These are phyloP conservation scores for Melastoma malabathricum DNA, from an alignment of 345 rosid genomes.

Conservation along the genomic window DNA sequence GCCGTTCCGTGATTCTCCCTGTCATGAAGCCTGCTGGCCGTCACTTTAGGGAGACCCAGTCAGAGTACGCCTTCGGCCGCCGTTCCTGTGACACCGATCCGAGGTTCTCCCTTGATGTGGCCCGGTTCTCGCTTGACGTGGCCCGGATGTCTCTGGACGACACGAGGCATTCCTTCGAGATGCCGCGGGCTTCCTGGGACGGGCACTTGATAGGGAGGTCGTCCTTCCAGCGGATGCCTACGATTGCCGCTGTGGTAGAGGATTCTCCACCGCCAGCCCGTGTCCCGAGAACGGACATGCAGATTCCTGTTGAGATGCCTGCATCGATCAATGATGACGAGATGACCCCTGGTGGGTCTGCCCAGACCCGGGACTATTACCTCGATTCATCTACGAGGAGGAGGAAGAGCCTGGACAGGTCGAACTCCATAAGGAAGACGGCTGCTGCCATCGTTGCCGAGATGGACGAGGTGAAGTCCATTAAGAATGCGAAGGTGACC, in stretches of 20 bases:
- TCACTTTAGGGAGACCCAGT: slow-evolving; percentile 87
- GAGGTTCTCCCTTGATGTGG: slow-evolving; percentile 77
- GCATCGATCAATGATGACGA: slow-evolving; percentile 31
- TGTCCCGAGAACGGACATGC: slow-evolving; percentile 47
- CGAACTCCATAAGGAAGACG: slow-evolving; percentile 56
- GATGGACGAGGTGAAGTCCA: slow-evolving; percentile 54
- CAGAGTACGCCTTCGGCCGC: slow-evolving; percentile 90
- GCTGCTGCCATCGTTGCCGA: slow-evolving; percentile 77
- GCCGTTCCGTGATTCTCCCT: slow-evolving; percentile 78
- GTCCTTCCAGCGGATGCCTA: slow-evolving; percentile 52
- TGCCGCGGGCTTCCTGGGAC: slow-evolving; percentile 98
- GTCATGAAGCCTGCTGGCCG: slow-evolving; percentile 91
- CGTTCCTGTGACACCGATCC: slow-evolving; percentile 99
- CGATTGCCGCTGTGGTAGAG: slow-evolving; percentile 86
- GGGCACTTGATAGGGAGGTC: slow-evolving; percentile 63
- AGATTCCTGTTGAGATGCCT: slow-evolving; percentile 65
- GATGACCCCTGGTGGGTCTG: slow-evolving; percentile 70
- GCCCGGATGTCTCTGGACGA: slow-evolving; percentile 72
- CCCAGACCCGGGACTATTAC: slow-evolving; percentile 86
- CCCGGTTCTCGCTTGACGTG: slow-evolving; percentile 68
- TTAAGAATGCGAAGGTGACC: slow-evolving; percentile 57
- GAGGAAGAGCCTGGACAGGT: slow-evolving; percentile 84
- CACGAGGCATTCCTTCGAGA: slow-evolving; percentile 77
- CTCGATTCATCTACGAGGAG: slow-evolving; percentile 64
- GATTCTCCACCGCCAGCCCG: slow-evolving; percentile 52